These are phyloP conservation scores for Pichia nakasei DNA, from an alignment of 805 yeast species.

Conservation along the genomic window DNA sequence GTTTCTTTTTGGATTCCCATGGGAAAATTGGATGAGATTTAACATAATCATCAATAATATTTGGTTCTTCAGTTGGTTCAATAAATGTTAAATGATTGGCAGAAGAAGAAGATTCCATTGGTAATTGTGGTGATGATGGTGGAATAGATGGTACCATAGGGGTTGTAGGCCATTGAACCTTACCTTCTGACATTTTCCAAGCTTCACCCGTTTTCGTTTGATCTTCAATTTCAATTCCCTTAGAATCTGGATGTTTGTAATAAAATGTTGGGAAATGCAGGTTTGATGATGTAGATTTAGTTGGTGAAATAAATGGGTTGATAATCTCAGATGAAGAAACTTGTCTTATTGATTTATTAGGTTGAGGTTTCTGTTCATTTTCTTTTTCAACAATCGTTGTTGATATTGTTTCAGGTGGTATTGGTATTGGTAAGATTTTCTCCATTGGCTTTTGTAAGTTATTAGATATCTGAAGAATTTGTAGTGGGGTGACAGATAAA, in stretches of 20 bases:
- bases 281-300: neutral
- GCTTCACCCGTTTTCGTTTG: conserved; percentile 25
- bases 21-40: conserved; percentile 28
- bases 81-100: too few species aligned
- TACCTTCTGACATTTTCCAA: conserved; percentile 22
- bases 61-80: neutral
- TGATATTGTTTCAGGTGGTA: too few species aligned
- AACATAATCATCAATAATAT: conserved; percentile 16
- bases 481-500: conserved; percentile 13
- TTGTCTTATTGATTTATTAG: neutral
- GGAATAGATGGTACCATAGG: too few species aligned
- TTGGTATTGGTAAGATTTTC: too few species aligned
- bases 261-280: conserved; percentile 18
- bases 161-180: conserved; percentile 12
- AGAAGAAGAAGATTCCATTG: too few species aligned
- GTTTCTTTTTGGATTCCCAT: conserved; percentile 21
- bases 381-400: neutral
- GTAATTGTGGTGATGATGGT: neutral
- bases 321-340: neutral
- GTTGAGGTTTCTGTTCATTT: neutral
- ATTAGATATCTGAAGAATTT: conserved; percentile 16
- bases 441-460: conserved; percentile 14
- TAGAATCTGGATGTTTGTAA: conserved; percentile 14
- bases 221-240: conserved; percentile 8
- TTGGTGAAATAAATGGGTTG: conserved; percentile 7